These are phyloP conservation scores for Epichloe baconii DNA, from an alignment of 2,329 filamentous ascomycete genomes.

Conservation along the genomic window DNA sequence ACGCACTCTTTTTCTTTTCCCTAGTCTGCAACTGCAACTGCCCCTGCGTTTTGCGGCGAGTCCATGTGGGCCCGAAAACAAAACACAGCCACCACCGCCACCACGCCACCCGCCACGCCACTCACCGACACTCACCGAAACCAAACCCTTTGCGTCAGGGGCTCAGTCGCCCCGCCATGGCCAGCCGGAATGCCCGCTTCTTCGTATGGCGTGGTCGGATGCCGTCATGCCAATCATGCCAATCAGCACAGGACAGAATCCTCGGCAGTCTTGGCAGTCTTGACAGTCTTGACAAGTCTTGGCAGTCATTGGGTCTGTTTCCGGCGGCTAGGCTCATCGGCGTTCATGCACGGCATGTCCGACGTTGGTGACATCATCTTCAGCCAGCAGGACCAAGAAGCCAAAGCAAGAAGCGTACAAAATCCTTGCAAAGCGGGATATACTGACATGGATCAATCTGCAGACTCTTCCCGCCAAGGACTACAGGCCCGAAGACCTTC, in stretches of 20 bases:
- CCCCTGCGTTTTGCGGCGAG: background rate
- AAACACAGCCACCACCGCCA: background rate
- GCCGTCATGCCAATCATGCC: background rate
- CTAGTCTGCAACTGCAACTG: background rate
- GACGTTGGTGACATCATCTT: background rate
- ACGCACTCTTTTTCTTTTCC: background rate
- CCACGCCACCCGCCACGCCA: no score
- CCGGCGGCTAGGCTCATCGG: background rate
- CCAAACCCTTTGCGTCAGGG: no score
- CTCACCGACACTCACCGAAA: background rate
- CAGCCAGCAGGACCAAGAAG: background rate
- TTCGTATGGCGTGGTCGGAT: background rate
- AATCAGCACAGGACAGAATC: background rate
- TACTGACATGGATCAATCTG: background rate
- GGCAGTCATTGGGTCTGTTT: no score
- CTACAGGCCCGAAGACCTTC: conserved; percentile 38
- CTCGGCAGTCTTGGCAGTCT: no score
- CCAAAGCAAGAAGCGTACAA: no score
- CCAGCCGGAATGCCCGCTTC: background rate
- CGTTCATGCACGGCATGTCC: background rate
- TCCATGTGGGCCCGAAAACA: conserved; percentile 5
- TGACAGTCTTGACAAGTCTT: no score
- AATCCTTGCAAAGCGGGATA: background rate
- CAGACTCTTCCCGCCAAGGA: conserved; percentile 38
- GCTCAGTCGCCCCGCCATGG: no score